These are phyloP conservation scores for Ramalina peruviana DNA, from an alignment of 495 filamentous ascomycete species.

Conservation along the genomic window DNA sequence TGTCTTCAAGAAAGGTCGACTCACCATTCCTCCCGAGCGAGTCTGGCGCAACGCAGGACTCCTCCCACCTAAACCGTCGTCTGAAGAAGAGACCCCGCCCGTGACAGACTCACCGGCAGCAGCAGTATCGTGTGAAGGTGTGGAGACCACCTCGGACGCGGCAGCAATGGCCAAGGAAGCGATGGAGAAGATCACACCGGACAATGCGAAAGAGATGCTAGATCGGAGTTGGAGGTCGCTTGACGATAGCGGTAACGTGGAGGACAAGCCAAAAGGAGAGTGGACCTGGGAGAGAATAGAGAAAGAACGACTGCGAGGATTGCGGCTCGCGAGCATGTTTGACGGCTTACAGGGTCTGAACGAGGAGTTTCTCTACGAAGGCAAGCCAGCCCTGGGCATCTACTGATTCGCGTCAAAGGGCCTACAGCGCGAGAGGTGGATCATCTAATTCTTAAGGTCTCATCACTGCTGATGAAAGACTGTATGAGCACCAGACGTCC, in stretches of 20 bases:
- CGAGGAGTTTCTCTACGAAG: constrained; percentile 22
- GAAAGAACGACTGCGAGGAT: constrained; percentile 38
- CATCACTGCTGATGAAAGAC: too few relatives aligned
- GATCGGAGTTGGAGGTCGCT: neutral
- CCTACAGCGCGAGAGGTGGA: too few relatives aligned
- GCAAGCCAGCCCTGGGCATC: constrained; percentile 4
- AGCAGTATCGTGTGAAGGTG: neutral
- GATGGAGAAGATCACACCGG: neutral
- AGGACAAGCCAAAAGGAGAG: constrained; percentile 15
- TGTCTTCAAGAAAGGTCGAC: constrained; percentile 77
- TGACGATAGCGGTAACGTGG: constrained; percentile 2
- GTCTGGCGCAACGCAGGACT: constrained; percentile 54
- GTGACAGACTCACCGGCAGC: neutral
- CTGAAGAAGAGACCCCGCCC: constrained; percentile 4
- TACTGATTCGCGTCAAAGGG: neutral
- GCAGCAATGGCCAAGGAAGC: neutral
- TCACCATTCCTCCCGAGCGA: constrained; percentile 73
- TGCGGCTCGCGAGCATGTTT: constrained; percentile 39
- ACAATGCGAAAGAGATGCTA: constrained; percentile 5
- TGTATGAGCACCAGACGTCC: too few relatives aligned
- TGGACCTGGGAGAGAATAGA: constrained; percentile 46
- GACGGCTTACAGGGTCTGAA: constrained; percentile 32
- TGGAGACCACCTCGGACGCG: neutral
- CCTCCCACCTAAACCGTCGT: constrained; percentile 40
- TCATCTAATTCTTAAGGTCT: too few relatives aligned